These are phyloP conservation scores for Puccinellia tenuiflora DNA, from an alignment of 176 grass and related monocot genomes.

Conservation along the genomic window DNA sequence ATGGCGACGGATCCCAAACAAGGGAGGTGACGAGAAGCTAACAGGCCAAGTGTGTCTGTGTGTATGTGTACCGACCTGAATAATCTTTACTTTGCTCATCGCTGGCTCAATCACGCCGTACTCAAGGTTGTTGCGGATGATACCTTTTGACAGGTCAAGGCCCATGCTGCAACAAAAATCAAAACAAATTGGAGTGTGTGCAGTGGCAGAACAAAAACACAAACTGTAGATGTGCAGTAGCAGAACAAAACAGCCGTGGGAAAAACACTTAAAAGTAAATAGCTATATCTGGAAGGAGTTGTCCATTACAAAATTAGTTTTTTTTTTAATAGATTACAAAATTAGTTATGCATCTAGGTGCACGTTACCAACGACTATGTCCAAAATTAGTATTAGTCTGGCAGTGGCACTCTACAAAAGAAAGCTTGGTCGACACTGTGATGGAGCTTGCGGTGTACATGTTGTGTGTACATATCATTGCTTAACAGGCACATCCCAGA, in stretches of 20 bases:
- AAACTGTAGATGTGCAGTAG: not conserved
- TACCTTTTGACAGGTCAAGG: slow-evolving; percentile 65
- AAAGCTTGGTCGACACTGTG: not conserved
- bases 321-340: too few species aligned
- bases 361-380: not conserved
- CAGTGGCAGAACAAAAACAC: not conserved
- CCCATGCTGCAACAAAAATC: slow-evolving; percentile 51
- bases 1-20: not conserved
- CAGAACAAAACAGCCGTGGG: not conserved
- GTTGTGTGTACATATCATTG: not conserved
- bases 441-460: not conserved
- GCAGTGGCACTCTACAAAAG: not conserved
- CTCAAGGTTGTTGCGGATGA: slow-evolving; percentile 74
- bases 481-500: not conserved
- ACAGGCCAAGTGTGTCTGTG: not conserved
- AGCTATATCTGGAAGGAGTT: not conserved
- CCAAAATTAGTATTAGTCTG: not conserved
- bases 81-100: slow-evolving; percentile 93
- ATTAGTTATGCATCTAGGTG: not conserved
- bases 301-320: not conserved
- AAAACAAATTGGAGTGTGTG: not conserved
- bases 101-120: slow-evolving; percentile 84
- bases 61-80: not conserved
- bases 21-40: not conserved
- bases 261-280: not conserved